phyloP scores from a whole-genome alignment of 73 alveolate genomes.

The Symbiodinium pilosum region DNA sequence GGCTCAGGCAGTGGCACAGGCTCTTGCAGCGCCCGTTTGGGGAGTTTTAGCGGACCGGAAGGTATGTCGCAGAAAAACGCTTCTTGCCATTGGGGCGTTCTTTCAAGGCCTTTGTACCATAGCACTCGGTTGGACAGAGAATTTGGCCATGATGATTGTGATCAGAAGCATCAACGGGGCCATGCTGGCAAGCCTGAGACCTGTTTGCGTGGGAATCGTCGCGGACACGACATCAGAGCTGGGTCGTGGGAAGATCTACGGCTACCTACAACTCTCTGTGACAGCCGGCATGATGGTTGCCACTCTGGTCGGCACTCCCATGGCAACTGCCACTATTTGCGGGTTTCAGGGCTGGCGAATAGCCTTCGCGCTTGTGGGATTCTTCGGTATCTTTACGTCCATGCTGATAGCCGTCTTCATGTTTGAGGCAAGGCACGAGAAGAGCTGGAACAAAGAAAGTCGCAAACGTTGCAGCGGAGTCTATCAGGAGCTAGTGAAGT shows the following conservation, averaged over 20 bases:
- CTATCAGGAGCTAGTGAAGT: not conserved
- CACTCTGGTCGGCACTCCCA: constrained; percentile 66
- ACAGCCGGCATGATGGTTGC: constrained; percentile 87
- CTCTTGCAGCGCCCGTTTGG: constrained; percentile 72
- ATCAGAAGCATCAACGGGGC: constrained; percentile 36
- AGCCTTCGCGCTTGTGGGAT: constrained; percentile 57
- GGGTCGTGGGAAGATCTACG: constrained; percentile 48
- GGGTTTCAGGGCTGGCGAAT: constrained; percentile 68
- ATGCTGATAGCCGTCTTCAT: constrained; percentile 21
- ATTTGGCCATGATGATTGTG: constrained; percentile 1
- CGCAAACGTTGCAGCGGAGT: not conserved
- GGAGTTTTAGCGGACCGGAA: constrained; percentile 76
- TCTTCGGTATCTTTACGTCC: constrained; percentile 71
- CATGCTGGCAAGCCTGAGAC: constrained; percentile 57
- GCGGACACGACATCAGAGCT: constrained; percentile 73
- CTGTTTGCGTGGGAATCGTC: constrained; percentile 75
- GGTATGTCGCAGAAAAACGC: constrained; percentile 34
- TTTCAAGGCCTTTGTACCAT: not conserved
- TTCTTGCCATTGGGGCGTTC: constrained; percentile 51
- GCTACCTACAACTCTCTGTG: constrained; percentile 51
- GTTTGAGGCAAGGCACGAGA: constrained; percentile 2
- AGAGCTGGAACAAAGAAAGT: constrained; percentile 57
- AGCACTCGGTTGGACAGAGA: constrained; percentile 5
- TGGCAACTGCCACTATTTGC: constrained; percentile 6
- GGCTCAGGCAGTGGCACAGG: constrained; percentile 66